Percentiles rank a stretch among this genome's conserved stretches.
Conservation (phyloP, 106 monocot genomes). For the Dendrobium nobile region DNA sequence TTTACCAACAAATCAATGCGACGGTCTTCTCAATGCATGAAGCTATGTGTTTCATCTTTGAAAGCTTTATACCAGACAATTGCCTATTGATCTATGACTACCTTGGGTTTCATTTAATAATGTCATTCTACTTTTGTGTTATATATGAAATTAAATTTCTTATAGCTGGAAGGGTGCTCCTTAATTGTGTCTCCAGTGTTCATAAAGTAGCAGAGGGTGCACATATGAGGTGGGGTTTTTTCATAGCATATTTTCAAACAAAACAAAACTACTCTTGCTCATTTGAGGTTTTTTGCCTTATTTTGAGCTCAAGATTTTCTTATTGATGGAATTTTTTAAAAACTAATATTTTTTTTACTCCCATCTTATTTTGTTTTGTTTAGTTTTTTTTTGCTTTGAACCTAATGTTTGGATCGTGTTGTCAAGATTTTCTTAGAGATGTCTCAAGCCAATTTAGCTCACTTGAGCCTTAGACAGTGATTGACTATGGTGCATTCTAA, state of each 20-base stretch:
- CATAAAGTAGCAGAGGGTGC: too few relatives aligned
- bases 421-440: background rate
- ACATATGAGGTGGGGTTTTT: background rate
- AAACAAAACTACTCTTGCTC: background rate
- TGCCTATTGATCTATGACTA: background rate
- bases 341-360: background rate
- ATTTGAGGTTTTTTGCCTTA: background rate
- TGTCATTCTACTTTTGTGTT: background rate
- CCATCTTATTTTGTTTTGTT: background rate
- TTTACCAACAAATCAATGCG: background rate
- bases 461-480: background rate
- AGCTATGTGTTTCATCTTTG: background rate
- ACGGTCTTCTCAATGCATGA: background rate
- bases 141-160: background rate
- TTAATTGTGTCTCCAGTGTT: background rate
- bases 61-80: background rate
- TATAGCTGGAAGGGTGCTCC: background rate
- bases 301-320: background rate
- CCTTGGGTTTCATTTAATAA: background rate
- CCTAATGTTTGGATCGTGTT: background rate
- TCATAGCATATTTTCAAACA: background rate
- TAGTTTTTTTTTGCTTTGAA: background rate
- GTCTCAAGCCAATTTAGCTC: background rate
- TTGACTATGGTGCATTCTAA: background rate
- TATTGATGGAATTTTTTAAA: background rate